Evolutionary conservation across 2,329 filamentous ascomycete species (phyloP), one percentile per base, ranked within the genome.

Genomic region (Thielaviopsis punctulata): DNA sequence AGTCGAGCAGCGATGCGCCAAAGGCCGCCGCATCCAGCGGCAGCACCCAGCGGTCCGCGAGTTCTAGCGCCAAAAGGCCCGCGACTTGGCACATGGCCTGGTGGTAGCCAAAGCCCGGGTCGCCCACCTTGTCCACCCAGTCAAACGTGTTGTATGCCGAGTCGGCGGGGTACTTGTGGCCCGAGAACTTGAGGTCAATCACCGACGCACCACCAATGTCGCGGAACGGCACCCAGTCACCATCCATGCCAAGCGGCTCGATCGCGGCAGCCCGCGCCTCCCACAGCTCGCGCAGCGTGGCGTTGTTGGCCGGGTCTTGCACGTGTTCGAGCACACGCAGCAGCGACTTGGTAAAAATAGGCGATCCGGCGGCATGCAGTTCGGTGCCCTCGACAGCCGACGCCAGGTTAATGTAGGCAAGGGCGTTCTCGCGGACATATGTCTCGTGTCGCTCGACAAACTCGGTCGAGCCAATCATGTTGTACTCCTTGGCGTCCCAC

Each of bases 401-500:
- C 63, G 90, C 90, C 41, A 98, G 80, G 61, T 98, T 98, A 58
- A 98, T 73, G 61, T 98, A 98, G 9, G 85, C 89, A 57, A 86
- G 79, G 0, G 78, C 90, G 59, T 92, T 76, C 18, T 75, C 69
- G 43, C 86, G 82, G 6, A 98, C 72, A 2, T 69, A 64, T 0
- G 89, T 80, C 24, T 87, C 71, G 58, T 90, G 82, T 46, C 84
- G 82, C 67, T 98, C 92, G 45, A 98, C 92, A 61, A 84, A 90
- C 64, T 98, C 92, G 1, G 92, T 96, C 10, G 87, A 94, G 8
- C 92, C 92, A 54, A 95, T 85, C 45, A 92, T 70, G 65, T 95
- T 95, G 69, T 95, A 96, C 65, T 90, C 87, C 59, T 83, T 83
- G 3, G 79, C 92, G 64, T 98, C 92, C 92, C 92, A 98, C 30